Conservation (phyloP, 768 basidiomycete genomes). For the Gloeophyllum trabeum region DNA sequence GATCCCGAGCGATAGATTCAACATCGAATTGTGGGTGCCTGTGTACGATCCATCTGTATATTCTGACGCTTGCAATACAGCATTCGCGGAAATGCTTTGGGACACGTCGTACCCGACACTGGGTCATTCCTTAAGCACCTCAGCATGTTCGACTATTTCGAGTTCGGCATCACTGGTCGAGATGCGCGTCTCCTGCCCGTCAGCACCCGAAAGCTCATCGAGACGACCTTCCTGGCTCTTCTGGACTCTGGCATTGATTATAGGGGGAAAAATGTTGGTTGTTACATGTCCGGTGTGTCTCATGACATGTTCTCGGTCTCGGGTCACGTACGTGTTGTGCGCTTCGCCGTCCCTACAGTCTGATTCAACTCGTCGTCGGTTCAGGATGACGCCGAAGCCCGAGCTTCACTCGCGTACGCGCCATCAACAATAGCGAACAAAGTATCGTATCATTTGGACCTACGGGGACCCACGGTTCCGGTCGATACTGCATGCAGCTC, state of each 20-base stretch:
- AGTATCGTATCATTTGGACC: neutral
- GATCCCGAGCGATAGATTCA: neutral
- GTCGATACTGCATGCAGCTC: conserved; percentile 1
- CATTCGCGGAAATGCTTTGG: neutral
- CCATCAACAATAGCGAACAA: conserved; percentile 2
- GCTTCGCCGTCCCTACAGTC: conserved; percentile 7
- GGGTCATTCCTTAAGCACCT: neutral
- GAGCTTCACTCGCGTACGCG: neutral
- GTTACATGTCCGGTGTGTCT: neutral
- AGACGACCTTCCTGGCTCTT: neutral
- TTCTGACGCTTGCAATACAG: neutral
- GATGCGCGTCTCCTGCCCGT: neutral
- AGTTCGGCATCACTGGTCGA: neutral
- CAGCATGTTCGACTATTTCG: neutral
- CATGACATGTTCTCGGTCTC: neutral
- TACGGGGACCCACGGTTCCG: neutral
- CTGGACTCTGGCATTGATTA: neutral
- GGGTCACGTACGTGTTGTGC: too few relatives aligned
- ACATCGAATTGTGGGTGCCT: neutral
- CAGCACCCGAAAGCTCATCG: neutral
- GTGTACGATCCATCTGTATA: neutral
- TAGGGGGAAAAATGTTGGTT: neutral
- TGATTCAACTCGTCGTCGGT: too few relatives aligned
- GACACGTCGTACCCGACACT: neutral
- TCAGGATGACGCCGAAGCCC: neutral